Conservation (phyloP, 306 rosid species). For the Begonia fuchsioides region DNA sequence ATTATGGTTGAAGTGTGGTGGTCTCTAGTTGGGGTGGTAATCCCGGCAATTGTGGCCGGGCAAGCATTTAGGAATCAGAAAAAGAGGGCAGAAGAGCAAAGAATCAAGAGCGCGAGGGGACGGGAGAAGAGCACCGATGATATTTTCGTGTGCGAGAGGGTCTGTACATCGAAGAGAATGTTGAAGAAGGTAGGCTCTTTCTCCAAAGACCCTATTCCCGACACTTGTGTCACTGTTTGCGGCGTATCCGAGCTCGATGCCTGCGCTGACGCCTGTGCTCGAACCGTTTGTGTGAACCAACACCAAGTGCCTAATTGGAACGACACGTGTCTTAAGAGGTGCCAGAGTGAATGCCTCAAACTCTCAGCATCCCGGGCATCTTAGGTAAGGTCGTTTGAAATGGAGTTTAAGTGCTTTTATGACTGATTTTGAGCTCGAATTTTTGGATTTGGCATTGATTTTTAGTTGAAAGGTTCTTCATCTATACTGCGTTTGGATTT, state of each 20-base stretch:
- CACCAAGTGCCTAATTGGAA: constrained; percentile 95
- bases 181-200: constrained; percentile 75
- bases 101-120: constrained; percentile 56
- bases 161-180: constrained; percentile 90
- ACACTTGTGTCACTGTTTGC: constrained; percentile 88
- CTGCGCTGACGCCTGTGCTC: constrained; percentile 86
- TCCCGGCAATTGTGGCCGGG: constrained; percentile 76
- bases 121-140: constrained; percentile 84
- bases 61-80: constrained; percentile 62
- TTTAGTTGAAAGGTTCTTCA: no score
- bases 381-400: no score
- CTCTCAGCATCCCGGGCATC: constrained; percentile 52
- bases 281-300: constrained; percentile 85
- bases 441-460: no score
- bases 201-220: constrained; percentile 93
- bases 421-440: no score
- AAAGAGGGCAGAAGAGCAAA: constrained; percentile 51
- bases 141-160: constrained; percentile 86
- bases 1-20: constrained; percentile 88
- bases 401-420: no score
- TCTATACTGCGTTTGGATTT: no score
- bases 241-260: constrained; percentile 91
- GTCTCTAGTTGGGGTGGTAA: constrained; percentile 73
- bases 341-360: constrained; percentile 91
- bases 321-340: constrained; percentile 72